Evolutionary conservation across 306 rosid species (phyloP).

Genomic region (Vigna nakashimae): DNA sequence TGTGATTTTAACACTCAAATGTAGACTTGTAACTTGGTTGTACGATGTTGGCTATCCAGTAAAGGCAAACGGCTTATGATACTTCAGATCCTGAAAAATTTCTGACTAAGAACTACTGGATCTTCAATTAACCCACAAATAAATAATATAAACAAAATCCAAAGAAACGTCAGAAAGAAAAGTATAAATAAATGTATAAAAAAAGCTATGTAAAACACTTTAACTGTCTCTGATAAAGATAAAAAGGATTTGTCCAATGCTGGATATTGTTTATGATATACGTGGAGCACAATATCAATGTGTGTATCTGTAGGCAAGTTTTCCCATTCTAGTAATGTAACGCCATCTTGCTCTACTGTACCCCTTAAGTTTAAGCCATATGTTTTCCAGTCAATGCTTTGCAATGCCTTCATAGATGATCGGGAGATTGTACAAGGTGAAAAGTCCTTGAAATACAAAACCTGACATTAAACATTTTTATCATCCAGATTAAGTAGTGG

Average conservation of each 20-base stretch:
- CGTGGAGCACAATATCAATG: conserved; percentile 79
- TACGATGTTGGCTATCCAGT: not conserved
- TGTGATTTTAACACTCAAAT: conserved; percentile 29
- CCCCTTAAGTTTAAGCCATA: conserved; percentile 72
- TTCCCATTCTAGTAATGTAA: conserved; percentile 77
- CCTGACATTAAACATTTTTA: conserved; percentile 58
- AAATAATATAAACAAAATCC: conserved; percentile 3
- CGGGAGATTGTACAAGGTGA: conserved; percentile 60
- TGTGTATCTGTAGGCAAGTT: conserved; percentile 60
- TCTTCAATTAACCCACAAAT: conserved; percentile 1
- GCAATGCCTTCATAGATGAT: conserved; percentile 70
- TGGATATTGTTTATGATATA: conserved; percentile 72
- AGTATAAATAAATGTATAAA: conserved; percentile 16
- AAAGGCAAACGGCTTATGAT: conserved; percentile 1
- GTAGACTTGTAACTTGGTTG: conserved; percentile 14
- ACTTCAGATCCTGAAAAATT: not conserved
- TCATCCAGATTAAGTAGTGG: conserved; percentile 33
- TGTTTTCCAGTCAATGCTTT: conserved; percentile 73
- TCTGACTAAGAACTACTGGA: conserved; percentile 11
- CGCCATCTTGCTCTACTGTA: conserved; percentile 59
- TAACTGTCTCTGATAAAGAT: conserved; percentile 35
- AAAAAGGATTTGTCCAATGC: conserved; percentile 6
- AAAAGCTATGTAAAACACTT: conserved; percentile 8
- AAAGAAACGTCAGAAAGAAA: not conserved
- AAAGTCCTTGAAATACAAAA: conserved; percentile 75